A percentile compares a stretch with the other conserved stretches of the same genome.
phyloP scores from a whole-genome alignment of 768 basidiomycete species.

The Suillus bovinus region DNA sequence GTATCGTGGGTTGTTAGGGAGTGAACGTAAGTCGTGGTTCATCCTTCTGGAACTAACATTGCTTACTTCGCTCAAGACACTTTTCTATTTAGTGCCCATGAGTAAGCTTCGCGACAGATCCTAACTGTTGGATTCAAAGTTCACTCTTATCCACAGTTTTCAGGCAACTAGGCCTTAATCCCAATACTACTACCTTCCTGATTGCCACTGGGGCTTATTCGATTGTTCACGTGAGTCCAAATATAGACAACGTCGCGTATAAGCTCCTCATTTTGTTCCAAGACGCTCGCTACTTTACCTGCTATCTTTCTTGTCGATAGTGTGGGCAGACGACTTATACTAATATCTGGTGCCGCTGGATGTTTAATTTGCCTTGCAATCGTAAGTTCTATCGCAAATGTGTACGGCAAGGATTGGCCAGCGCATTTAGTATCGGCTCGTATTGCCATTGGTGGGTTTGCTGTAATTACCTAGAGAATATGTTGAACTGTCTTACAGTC shows the following conservation, averaged over 20 bases:
- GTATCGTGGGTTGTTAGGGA: constrained; percentile 19
- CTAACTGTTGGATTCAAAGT: not conserved
- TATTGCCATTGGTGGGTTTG: constrained; percentile 29
- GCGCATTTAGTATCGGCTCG: constrained; percentile 28
- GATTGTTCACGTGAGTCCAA: constrained; percentile 29
- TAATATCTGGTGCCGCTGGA: constrained; percentile 41
- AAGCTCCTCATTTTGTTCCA: not conserved
- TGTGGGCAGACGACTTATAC: constrained; percentile 39
- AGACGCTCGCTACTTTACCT: constrained; percentile 37
- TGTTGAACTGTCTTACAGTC: constrained; percentile 24
- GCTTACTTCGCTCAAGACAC: constrained; percentile 21
- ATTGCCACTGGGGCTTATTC: constrained; percentile 44
- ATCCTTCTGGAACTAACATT: not conserved
- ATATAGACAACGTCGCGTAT: too few relatives aligned
- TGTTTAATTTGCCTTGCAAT: constrained; percentile 29
- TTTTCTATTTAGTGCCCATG: constrained; percentile 28
- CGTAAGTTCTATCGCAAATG: constrained; percentile 30
- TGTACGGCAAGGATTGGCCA: constrained; percentile 30
- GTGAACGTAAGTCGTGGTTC: constrained; percentile 22
- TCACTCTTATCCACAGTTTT: constrained; percentile 34
- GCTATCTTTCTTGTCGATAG: constrained; percentile 38
- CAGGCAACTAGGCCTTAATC: constrained; percentile 40
- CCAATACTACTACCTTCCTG: constrained; percentile 38
- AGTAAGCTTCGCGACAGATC: not conserved
- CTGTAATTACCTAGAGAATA: constrained; percentile 17